Base-by-base conservation (phyloP, 768 basidiomycete genomes). In the Psilocybe subaeruginosa region DNA sequence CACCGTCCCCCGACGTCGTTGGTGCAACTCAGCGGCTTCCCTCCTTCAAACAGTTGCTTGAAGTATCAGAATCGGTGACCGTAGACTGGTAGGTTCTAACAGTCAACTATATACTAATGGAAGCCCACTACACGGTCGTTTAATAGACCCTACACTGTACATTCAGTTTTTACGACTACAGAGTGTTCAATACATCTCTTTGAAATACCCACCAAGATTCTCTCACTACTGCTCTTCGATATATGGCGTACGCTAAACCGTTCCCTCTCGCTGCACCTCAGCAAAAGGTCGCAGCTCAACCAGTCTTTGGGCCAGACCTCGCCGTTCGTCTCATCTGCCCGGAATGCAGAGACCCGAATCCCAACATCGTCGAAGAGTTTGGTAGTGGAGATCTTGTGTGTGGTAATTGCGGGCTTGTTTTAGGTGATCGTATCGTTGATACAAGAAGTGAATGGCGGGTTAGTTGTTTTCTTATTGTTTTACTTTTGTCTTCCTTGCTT, bases 381-480 rank as follows among this genome's bases (percentile, higher is more conserved):
- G 92, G 93, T 70, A 92, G 92, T 67, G 97, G 97, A 70, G 97
- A 99, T 78, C 87, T 99, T 72, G 97, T 99, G 67, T 95, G 96
- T 80, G 91, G 91, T 71, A 85, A 85, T 64, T 97, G 95, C 82
- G 95, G 96, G 60, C 82, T 98, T 67, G 95, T 99, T 67, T 80
- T 99, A 64, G 97, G 97, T 69, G 97, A 99, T 74, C 85, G 95
- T 67, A 88, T 99, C 55, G 96, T 99, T 31, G 97, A 99, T 77
- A 99, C 97, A 39, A 82, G 97, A 74, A 95, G 93, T 78, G 97
- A 99, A 89, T 99, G 96, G 93, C 81, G 89, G 81, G 92, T 93
- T 81, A 82, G 92, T 86, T 12, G 3, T 31, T n/a, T 57, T 62
- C 65, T 23, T 23, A 23, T 23, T 65, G 8, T 39, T 14, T 33